Percentiles rank a stretch among this genome's conserved stretches.
Conservation (phyloP, 768 basidiomycete genomes). For the Rhodotorula graminis region DNA sequence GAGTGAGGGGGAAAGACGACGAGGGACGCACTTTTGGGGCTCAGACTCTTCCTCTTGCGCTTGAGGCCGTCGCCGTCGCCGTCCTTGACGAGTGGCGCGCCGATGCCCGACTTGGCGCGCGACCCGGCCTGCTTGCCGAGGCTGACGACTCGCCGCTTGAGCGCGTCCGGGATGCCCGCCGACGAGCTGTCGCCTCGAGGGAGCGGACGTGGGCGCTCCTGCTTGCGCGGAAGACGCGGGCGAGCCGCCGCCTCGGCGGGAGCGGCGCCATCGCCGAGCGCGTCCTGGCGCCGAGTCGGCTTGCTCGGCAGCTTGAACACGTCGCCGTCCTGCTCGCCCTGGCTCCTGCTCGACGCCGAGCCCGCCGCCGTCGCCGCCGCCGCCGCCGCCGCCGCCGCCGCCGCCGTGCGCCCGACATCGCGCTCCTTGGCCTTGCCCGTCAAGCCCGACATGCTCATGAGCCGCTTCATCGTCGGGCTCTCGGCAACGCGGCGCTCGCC, state of each 20-base stretch:
- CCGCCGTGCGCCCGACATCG: neutral
- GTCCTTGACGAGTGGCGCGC: neutral
- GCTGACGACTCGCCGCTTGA: constrained; percentile 29
- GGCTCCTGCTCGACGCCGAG: neutral
- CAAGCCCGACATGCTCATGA: constrained; percentile 12
- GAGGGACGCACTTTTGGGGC: constrained; percentile 28
- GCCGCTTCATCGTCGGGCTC: constrained; percentile 40
- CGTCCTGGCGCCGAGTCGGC: neutral
- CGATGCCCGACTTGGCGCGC: constrained; percentile 12
- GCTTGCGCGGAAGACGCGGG: constrained; percentile 11
- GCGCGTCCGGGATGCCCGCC: neutral
- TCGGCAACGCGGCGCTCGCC: constrained; percentile 18
- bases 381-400: too few species aligned
- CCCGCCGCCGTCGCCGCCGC: too few species aligned
- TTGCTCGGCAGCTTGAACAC: constrained; percentile 31
- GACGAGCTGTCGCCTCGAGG: constrained; percentile 18
- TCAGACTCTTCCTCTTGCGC: constrained; percentile 31
- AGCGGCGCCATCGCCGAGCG: too few species aligned
- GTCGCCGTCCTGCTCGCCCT: neutral
- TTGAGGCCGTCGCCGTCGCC: neutral
- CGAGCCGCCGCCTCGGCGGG: too few species aligned
- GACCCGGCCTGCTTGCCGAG: neutral
- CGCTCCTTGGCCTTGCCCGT: neutral
- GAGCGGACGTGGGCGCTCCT: constrained; percentile 29
- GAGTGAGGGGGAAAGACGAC: too few species aligned